Evolutionary conservation across 805 yeast genomes (phyloP).

Genomic region (Tetrapisispora namnaoensis): DNA sequence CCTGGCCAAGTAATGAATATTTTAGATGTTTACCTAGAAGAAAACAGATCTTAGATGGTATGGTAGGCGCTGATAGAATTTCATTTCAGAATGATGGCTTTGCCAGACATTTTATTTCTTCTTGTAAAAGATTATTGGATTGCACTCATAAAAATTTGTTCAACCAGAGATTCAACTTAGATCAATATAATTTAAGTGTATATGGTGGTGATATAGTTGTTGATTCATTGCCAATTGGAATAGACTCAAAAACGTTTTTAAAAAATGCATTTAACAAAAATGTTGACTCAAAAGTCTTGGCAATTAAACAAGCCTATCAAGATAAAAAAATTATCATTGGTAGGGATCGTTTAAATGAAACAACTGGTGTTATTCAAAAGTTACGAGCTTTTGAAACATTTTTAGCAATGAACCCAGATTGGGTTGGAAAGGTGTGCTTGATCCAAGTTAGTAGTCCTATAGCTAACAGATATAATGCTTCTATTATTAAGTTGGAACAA

Average conservation of each 20-base stretch:
- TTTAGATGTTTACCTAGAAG: slow-evolving; percentile 84
- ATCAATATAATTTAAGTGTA: slow-evolving; percentile 39
- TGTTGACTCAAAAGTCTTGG: slow-evolving; percentile 53
- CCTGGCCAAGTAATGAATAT: slow-evolving; percentile 93
- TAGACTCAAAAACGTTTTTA: slow-evolving; percentile 63
- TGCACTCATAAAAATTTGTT: slow-evolving; percentile 44
- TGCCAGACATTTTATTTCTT: slow-evolving; percentile 81
- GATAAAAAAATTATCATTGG: slow-evolving; percentile 80
- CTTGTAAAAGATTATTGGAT: slow-evolving; percentile 82
- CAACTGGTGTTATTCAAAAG: slow-evolving; percentile 90
- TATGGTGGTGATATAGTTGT: slow-evolving; percentile 73
- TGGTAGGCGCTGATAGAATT: slow-evolving; percentile 80
- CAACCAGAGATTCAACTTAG: slow-evolving; percentile 18
- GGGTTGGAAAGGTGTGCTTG: slow-evolving; percentile 77
- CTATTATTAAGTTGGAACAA: slow-evolving; percentile 56
- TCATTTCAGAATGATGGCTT: slow-evolving; percentile 82
- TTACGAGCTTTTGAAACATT: slow-evolving; percentile 84
- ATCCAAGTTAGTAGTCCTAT: slow-evolving; percentile 84
- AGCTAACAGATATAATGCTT: slow-evolving; percentile 22
- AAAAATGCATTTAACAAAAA: slow-evolving; percentile 39
- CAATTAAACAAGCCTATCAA: slow-evolving; percentile 52
- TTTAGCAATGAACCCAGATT: slow-evolving; percentile 83
- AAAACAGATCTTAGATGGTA: slow-evolving; percentile 73
- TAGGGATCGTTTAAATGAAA: slow-evolving; percentile 84
- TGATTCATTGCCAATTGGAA: slow-evolving; percentile 79